phyloP scores from a whole-genome alignment of 2,329 filamentous ascomycete genomes.

The Nothomitra cinnamomea region DNA sequence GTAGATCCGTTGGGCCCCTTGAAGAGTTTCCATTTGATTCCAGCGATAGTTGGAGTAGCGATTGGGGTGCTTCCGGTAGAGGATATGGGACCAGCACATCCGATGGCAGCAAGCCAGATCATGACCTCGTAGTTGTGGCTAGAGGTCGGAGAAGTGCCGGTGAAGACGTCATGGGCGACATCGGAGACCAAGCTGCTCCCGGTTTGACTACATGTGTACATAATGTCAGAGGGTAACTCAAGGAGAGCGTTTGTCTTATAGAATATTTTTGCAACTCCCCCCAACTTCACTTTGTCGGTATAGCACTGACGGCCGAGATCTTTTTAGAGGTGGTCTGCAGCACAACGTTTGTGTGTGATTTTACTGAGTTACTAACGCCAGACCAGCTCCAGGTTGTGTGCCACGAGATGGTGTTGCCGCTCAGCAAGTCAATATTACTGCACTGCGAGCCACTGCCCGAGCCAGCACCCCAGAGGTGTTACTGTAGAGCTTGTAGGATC shows the following conservation, averaged over 20 bases:
- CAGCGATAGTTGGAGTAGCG: slow-evolving; percentile 36
- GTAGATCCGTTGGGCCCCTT: slow-evolving; percentile 41
- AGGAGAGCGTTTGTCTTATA: too few species aligned
- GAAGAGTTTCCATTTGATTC: slow-evolving; percentile 39
- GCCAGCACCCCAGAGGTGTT: too few species aligned
- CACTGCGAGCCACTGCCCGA: too few species aligned
- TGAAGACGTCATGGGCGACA: slow-evolving; percentile 47
- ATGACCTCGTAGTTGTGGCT: slow-evolving; percentile 44
- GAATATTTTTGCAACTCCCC: background rate
- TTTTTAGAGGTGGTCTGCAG: too few species aligned
- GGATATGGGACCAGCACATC: slow-evolving; percentile 42
- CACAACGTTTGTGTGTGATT: too few species aligned
- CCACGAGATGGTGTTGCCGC: too few species aligned
- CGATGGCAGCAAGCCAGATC: slow-evolving; percentile 45
- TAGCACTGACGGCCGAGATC: too few species aligned
- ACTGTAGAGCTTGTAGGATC: too few species aligned
- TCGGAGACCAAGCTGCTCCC: slow-evolving; percentile 34
- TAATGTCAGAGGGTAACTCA: slow-evolving; percentile 9
- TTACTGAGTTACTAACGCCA: too few species aligned
- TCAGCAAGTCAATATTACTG: too few species aligned
- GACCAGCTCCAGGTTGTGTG: too few species aligned
- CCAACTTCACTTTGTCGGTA: background rate
- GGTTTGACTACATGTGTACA: slow-evolving; percentile 26
- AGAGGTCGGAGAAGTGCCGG: slow-evolving; percentile 28
- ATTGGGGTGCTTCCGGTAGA: slow-evolving; percentile 34